phyloP scores from a whole-genome alignment of 441 rosid genomes.

The Pelargonium citronellum region DNA sequence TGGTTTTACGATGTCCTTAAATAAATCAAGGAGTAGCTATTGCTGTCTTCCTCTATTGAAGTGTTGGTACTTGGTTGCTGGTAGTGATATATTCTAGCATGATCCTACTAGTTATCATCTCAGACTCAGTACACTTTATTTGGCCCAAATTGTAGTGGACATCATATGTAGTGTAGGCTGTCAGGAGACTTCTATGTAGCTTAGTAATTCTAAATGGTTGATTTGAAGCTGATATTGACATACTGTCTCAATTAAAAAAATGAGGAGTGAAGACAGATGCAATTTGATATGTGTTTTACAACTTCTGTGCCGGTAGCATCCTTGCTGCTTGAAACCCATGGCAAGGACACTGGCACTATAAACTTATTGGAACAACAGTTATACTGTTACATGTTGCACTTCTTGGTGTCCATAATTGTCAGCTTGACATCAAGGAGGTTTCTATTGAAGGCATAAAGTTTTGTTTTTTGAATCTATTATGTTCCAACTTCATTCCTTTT shows the following conservation, averaged over 20 bases:
- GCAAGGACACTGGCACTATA: not conserved
- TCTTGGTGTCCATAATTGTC: too few species aligned
- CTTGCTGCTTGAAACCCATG: not conserved
- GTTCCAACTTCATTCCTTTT: too few species aligned
- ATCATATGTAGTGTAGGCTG: not conserved
- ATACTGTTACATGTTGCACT: too few species aligned
- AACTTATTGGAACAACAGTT: too few species aligned
- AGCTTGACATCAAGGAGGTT: not conserved
- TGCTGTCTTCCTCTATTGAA: too few species aligned
- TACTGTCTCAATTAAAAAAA: not conserved
- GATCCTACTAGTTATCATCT: not conserved
- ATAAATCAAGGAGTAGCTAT: not conserved
- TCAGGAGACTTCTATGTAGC: not conserved
- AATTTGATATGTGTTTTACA: not conserved
- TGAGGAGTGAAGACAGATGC: not conserved
- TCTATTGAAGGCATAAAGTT: conserved; percentile 2
- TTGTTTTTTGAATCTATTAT: not conserved
- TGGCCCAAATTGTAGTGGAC: not conserved
- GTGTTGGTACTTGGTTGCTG: too few species aligned
- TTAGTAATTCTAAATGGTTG: not conserved
- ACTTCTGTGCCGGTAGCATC: not conserved
- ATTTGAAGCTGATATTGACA: not conserved
- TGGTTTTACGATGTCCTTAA: not conserved
- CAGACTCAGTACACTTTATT: not conserved
- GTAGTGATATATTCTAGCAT: not conserved